Base-by-base conservation (phyloP, 177 flowering plant species). In the Telopea speciosissima region DNA sequence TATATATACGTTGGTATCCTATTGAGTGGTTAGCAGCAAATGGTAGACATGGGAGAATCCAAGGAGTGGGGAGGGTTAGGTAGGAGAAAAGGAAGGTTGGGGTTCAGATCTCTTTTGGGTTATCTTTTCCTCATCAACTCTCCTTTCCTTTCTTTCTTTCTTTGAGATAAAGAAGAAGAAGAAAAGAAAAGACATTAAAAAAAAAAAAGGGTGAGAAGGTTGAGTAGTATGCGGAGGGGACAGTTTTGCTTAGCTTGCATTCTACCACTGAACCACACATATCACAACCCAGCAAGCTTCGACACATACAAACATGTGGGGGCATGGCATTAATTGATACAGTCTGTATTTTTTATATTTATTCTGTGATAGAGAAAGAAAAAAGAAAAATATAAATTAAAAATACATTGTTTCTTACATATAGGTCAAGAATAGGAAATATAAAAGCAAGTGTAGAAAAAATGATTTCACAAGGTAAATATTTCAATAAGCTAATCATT, bases 211-310 rank as follows among this genome's bases (percentile, higher is more conserved):
- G 40, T 2, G 40, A 36, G 9, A 36, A 8, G 40, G 40, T 36
- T 36, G 40, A 36, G 40, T 8, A 36, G 40, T 36, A 36, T 36
- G 68, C 16, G 73, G 73, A 17, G 65, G 40, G 70, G 62, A 67
- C 17, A 40, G 58, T 68, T 56, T 82, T 79, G 83, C 87, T 82
- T 84, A 70, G 69, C 85, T 84, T 84, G 84, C 78, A 84, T 78
- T 79, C 81, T 70, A 81, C 81, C 76, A 28, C n/a, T n/a, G n/a
- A n/a, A n/a, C n/a, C n/a, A n/a, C n/a, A n/a, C 75, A 40, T 5
- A 36, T 45, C 58, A 36, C 58, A 68, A 14, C 22, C 54, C 7
- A 36, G 40, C 40, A 3, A 6, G 40, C 40, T 31, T 65, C 40
- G 72, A 36, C 0, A 19, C 40, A 36, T 36, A 52, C 5, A 52